phyloP scores from a whole-genome alignment of 495 filamentous ascomycete species.

The Neurospora tetraspora region DNA sequence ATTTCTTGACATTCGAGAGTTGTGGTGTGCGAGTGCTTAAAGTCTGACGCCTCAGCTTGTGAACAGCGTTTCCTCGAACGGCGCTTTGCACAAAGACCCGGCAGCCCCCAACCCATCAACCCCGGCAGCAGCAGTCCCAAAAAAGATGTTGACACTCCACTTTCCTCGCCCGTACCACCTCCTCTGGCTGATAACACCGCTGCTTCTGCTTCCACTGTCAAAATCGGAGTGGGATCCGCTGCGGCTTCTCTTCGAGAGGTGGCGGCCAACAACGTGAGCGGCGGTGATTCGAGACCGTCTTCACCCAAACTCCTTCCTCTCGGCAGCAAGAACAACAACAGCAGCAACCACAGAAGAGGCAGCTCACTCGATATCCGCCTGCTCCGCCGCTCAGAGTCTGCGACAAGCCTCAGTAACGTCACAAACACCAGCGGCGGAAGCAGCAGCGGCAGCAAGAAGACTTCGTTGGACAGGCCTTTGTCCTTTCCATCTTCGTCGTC shows the following conservation, averaged over 20 bases:
- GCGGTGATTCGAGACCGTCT: background rate
- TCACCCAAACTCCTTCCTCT: background rate
- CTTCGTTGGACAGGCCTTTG: conserved; percentile 5
- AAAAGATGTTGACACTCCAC: background rate
- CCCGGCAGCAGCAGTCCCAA: background rate
- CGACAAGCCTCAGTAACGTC: background rate
- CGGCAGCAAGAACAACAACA: background rate
- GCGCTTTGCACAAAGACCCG: background rate
- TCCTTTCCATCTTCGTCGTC: background rate
- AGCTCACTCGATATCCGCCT: background rate
- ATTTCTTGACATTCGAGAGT: background rate
- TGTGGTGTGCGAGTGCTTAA: background rate
- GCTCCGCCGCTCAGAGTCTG: background rate
- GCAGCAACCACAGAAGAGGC: background rate
- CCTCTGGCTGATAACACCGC: background rate
- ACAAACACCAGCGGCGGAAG: background rate
- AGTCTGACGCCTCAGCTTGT: background rate
- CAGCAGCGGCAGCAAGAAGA: background rate
- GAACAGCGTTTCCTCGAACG: background rate
- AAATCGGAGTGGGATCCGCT: background rate
- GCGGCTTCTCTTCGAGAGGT: background rate
- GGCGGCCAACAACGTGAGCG: background rate
- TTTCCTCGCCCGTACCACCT: background rate
- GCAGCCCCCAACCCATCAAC: background rate
- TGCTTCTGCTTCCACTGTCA: background rate